Percentiles rank a stretch among this genome's conserved stretches.
These are phyloP conservation scores for Plantago elongata DNA, from an alignment of 257 asterid species.

Conservation along the genomic window DNA sequence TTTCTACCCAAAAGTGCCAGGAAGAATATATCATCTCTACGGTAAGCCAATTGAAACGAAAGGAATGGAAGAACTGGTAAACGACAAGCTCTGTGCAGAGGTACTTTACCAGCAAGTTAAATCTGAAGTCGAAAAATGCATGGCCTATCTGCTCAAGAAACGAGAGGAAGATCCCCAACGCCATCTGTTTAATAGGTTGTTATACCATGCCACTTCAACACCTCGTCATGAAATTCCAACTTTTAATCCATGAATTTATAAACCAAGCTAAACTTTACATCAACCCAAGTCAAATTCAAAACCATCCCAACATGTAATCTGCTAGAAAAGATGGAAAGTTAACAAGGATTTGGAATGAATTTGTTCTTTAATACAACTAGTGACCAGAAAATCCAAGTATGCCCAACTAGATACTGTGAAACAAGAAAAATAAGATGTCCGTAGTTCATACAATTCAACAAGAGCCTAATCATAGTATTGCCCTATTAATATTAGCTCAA, in stretches of 20 bases:
- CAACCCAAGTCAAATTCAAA: not conserved
- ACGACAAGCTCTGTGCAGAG: slow-evolving; percentile 13
- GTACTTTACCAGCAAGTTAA: slow-evolving; percentile 29
- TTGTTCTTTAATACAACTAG: too few species aligned
- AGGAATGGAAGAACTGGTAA: slow-evolving; percentile 29
- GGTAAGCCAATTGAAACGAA: slow-evolving; percentile 34
- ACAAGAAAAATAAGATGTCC: too few species aligned
- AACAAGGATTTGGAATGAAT: not conserved
- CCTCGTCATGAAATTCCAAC: slow-evolving; percentile 26
- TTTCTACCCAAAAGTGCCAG: slow-evolving; percentile 30
- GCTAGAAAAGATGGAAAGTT: not conserved
- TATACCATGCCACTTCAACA: slow-evolving; percentile 20
- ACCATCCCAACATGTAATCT: not conserved
- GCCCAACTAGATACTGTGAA: too few species aligned
- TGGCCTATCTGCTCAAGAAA: slow-evolving; percentile 34
- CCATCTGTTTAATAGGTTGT: slow-evolving; percentile 20
- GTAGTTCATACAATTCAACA: too few species aligned
- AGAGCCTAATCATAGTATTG: too few species aligned
- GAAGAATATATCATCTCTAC: slow-evolving; percentile 34
- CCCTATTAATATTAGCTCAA: too few species aligned
- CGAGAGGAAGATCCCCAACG: slow-evolving; percentile 34
- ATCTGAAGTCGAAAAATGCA: slow-evolving; percentile 19
- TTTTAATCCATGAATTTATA: slow-evolving; percentile 31
- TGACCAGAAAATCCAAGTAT: too few species aligned
- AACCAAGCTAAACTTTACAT: not conserved